Evolutionary conservation across 2,329 filamentous ascomycete genomes (phyloP), one percentile per base, ranked within the genome.

Genomic region (Alternaria consortialis): DNA sequence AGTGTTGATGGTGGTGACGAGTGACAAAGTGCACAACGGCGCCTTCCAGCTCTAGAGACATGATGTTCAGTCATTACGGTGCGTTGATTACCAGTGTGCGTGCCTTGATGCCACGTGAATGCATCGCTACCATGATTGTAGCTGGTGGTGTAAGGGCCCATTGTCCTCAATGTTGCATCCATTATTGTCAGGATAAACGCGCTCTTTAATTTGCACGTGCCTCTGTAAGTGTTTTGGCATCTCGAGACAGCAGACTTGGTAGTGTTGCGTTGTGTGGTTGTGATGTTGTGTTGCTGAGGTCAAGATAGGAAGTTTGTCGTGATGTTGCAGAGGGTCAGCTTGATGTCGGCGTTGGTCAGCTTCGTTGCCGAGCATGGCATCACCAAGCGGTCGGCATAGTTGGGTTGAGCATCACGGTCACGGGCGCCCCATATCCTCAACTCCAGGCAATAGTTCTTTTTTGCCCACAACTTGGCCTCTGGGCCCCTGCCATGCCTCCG

Each of bases 401-500:
- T 20, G 20, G 20, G 20, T 20, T 20, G 12, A 50, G 32, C 50
- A 58, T 60, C 56, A 40, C 20, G 58, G 46, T 51, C 56, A 55
- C 61, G 63, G 65, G 66, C 59, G 48, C 56, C 42, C 53, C 55
- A 56, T 61, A 67, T 64, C 67, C 64, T 67, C 65, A 61, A 63
- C 64, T 48, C 59, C 57, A 67, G 60, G 63, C 69, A 27, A 50
- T 42, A 51, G 60, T 61, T 56, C 58, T 59, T 54, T 43, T 56
- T 43, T 57, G 37, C 62, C 53, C 62, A 51, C 64, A 63, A 60
- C 52, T 65, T 68, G 74, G 74, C 69, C 73, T 67, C 71, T 68
- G 71, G 74, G 73, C 68, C 62, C 48, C 64, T 67, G 66, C 70
- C 68, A 74, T 67, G 72, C 69, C 73, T 68, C 64, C 64, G 53